phyloP scores from a whole-genome alignment of 768 basidiomycete species.

The Ephemerocybe angulata region DNA sequence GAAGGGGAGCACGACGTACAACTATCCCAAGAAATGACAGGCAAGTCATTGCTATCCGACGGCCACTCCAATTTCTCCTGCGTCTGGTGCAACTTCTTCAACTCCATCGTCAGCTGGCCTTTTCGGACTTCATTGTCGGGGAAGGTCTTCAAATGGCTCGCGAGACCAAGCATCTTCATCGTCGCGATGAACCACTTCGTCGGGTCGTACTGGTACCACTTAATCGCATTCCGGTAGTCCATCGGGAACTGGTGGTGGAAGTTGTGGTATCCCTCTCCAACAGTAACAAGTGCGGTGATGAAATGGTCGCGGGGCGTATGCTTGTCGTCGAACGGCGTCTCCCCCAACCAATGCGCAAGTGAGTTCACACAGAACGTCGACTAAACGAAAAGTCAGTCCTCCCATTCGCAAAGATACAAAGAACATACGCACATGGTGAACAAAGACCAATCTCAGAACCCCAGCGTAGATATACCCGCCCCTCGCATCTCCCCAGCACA shows the following conservation, averaged over 20 bases:
- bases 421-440: conserved; percentile 77
- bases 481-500: conserved; percentile 79
- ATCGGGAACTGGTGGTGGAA: conserved; percentile 97
- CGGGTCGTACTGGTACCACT: conserved; percentile 90
- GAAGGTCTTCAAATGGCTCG: conserved; percentile 66
- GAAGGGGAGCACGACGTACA: conserved; percentile 44
- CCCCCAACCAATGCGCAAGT: conserved; percentile 94
- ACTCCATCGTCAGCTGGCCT: conserved; percentile 90
- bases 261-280: conserved; percentile 98
- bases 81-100: conserved; percentile 78
- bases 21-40: conserved; percentile 82
- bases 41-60: conserved; percentile 66
- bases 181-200: conserved; percentile 89
- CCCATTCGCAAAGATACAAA: conserved; percentile 5
- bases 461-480: conserved; percentile 89
- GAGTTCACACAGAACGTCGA: conserved; percentile 98
- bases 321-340: conserved; percentile 91
- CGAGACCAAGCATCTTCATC: conserved; percentile 58
- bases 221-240: conserved; percentile 97
- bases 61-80: conserved; percentile 83
- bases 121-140: conserved; percentile 67
- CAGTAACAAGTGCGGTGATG: conserved; percentile 83
- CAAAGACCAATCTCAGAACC: conserved; percentile 73
- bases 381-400: conserved; percentile 33
- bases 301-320: conserved; percentile 89